These are phyloP conservation scores for Porogramme epimiltina DNA, from an alignment of 1,284 basidiomycete genomes.

Conservation along the genomic window DNA sequence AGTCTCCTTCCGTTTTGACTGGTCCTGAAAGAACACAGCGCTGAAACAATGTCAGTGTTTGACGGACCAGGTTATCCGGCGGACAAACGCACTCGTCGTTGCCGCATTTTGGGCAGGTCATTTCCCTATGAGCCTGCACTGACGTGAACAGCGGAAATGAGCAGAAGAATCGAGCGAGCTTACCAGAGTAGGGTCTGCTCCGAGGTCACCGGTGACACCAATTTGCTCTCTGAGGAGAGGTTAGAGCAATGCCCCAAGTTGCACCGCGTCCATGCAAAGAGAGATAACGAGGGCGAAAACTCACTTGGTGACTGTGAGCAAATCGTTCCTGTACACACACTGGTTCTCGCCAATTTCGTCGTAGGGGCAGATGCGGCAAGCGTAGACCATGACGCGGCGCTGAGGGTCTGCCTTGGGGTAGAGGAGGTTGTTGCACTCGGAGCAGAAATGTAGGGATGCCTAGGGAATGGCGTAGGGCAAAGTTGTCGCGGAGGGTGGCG, in stretches of 20 bases:
- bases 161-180: conserved; percentile 22
- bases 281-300: conserved; percentile 31
- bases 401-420: conserved; percentile 91
- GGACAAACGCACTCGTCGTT: conserved; percentile 71
- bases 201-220: conserved; percentile 89
- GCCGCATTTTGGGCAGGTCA: conserved; percentile 69
- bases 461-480: conserved; percentile 24
- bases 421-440: conserved; percentile 93
- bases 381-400: conserved; percentile 87
- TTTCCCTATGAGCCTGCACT: conserved; percentile 69
- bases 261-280: not conserved
- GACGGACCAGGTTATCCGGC: not conserved
- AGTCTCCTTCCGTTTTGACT: conserved; percentile 91
- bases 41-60: conserved; percentile 41
- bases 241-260: not conserved
- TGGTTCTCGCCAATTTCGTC: conserved; percentile 87
- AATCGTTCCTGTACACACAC: conserved; percentile 92
- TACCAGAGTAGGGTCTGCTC: conserved; percentile 89
- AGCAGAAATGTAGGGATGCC: conserved; percentile 85
- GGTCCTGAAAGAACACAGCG: conserved; percentile 91
- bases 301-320: conserved; percentile 92
- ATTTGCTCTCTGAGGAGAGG: conserved; percentile 77
- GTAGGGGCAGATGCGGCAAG: conserved; percentile 91
- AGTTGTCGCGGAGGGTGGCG: not conserved
- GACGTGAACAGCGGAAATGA: not conserved